These are phyloP conservation scores for Euphorbia peplus DNA, from an alignment of 345 rosid genomes.

Conservation along the genomic window DNA sequence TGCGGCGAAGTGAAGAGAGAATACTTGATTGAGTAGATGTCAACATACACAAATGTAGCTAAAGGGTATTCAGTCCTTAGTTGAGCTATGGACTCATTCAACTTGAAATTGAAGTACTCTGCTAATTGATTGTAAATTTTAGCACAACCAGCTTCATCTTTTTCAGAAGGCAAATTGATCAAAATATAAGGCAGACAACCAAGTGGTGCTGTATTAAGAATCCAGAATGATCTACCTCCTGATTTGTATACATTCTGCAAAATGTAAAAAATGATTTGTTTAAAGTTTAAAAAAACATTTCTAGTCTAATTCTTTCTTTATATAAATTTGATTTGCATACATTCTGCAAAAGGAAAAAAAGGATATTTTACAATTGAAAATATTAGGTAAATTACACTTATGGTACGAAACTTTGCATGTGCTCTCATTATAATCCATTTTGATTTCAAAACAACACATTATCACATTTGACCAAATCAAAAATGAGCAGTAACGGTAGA, in stretches of 20 bases:
- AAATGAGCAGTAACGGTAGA: too few species aligned
- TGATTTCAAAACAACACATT: too few species aligned
- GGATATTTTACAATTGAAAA: too few species aligned
- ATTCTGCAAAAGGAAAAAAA: too few species aligned
- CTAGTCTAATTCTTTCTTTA: too few species aligned
- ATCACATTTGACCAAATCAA: too few species aligned
- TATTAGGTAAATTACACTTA: too few species aligned
- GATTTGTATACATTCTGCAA: conserved; percentile 35
- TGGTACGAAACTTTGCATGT: too few species aligned
- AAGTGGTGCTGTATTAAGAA: conserved; percentile 67
- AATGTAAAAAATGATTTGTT: too few species aligned
- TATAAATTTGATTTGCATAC: too few species aligned
- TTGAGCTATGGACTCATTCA: conserved; percentile 31
- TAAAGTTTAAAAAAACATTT: too few species aligned
- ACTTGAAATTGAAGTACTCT: conserved; percentile 39
- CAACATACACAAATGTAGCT: conserved; percentile 45
- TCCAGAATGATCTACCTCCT: conserved; percentile 62
- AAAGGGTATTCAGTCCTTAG: conserved; percentile 36
- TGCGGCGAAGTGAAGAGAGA: conserved; percentile 35
- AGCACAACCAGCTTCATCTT: conserved; percentile 49
- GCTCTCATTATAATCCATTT: too few species aligned
- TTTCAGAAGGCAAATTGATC: conserved; percentile 24
- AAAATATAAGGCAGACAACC: conserved; percentile 54
- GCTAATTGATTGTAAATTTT: conserved; percentile 46
- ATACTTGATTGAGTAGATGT: conserved; percentile 53